A percentile compares a stretch with the other conserved stretches of the same genome.
phyloP scores from a whole-genome alignment of 2,329 filamentous ascomycete genomes.

The Arthrinium phaeospermum region DNA sequence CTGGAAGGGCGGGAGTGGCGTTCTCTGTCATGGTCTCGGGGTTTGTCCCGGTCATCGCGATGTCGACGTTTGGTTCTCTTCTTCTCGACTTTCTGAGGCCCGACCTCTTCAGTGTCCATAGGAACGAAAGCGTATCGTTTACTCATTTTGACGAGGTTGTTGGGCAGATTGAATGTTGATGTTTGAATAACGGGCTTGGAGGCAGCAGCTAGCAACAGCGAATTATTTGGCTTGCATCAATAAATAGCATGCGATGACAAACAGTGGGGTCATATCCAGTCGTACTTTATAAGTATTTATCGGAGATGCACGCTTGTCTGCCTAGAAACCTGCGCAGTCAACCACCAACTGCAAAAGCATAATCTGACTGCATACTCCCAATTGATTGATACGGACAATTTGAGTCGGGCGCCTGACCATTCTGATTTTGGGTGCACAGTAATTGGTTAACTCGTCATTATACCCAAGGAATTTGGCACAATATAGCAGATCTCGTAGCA shows the following conservation, averaged over 20 bases:
- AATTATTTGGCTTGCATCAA: slow-evolving; percentile 3
- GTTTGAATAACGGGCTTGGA: background rate
- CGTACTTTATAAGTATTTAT: too few species aligned
- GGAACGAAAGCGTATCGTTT: slow-evolving; percentile 72
- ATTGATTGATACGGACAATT: background rate
- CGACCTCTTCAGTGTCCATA: slow-evolving; percentile 70
- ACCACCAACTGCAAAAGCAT: background rate
- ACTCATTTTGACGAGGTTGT: slow-evolving; percentile 26
- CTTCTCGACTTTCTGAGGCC: slow-evolving; percentile 56
- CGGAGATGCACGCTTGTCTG: background rate
- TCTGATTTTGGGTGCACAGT: background rate
- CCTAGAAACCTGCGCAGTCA: background rate
- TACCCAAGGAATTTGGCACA: background rate
- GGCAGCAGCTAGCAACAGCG: slow-evolving; percentile 12
- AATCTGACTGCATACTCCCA: background rate
- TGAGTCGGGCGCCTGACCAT: background rate
- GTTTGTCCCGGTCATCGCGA: slow-evolving; percentile 39
- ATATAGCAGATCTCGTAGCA: background rate
- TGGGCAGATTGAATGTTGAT: background rate
- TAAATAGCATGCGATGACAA: background rate
- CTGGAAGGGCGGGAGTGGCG: slow-evolving; percentile 36
- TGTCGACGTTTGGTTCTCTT: slow-evolving; percentile 51
- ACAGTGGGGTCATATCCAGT: background rate
- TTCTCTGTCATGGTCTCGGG: slow-evolving; percentile 35
- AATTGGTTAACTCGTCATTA: background rate